phyloP scores from a whole-genome alignment of 2,329 filamentous ascomycete genomes.

The Leptoxyphium fumago region DNA sequence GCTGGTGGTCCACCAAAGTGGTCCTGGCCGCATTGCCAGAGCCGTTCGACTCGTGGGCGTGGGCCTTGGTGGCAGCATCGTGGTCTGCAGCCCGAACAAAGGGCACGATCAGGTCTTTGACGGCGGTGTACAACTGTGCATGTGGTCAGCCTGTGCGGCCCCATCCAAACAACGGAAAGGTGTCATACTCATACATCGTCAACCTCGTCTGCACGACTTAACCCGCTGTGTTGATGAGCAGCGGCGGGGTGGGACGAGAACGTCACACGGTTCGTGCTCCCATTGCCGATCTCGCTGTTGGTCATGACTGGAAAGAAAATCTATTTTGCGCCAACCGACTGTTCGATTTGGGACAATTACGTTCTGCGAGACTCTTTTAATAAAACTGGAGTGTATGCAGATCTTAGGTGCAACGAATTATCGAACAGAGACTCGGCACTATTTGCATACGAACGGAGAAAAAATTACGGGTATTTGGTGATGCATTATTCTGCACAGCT shows the following conservation, averaged over 20 bases:
- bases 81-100: conserved; percentile 59
- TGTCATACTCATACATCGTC: conserved; percentile 18
- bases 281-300: too few relatives aligned
- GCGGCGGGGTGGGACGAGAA: neutral
- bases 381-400: too few relatives aligned
- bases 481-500: too few relatives aligned
- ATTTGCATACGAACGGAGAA: too few relatives aligned
- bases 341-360: too few relatives aligned
- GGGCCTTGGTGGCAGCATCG: conserved; percentile 38
- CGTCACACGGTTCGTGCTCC: too few relatives aligned
- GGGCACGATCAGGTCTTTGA: conserved; percentile 53
- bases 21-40: conserved; percentile 43
- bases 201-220: conserved; percentile 20
- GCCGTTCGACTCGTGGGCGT: conserved; percentile 44
- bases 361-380: too few relatives aligned
- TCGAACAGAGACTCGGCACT: too few relatives aligned
- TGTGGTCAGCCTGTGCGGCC: neutral
- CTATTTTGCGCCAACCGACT: too few relatives aligned
- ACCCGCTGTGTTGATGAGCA: conserved; percentile 4
- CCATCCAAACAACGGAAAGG: neutral
- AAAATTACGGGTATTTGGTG: too few relatives aligned
- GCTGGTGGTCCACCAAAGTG: conserved; percentile 29
- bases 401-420: too few relatives aligned
- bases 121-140: conserved; percentile 48
- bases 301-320: too few relatives aligned